A percentile compares a stretch with the other conserved stretches of the same genome.
phyloP scores from a whole-genome alignment of 2,329 filamentous ascomycete species.

The Leptographium procerum region DNA sequence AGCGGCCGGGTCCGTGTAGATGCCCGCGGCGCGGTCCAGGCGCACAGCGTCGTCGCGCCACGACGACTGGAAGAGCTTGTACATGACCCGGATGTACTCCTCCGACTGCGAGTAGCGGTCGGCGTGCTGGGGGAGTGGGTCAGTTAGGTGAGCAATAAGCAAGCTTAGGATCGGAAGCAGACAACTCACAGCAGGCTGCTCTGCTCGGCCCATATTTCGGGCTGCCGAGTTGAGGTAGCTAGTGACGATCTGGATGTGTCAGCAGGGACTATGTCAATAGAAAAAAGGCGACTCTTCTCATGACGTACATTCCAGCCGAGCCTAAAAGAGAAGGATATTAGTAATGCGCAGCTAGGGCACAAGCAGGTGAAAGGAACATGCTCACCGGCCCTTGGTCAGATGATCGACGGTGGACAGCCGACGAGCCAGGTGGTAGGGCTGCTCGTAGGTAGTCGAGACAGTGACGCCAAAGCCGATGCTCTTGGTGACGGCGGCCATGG shows the following conservation, averaged over 20 bases:
- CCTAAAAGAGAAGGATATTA: neutral
- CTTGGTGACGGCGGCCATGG: constrained; percentile 10
- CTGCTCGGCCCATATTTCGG: constrained; percentile 10
- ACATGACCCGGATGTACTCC: constrained; percentile 12
- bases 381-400: constrained; percentile 6
- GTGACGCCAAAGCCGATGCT: constrained; percentile 10
- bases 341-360: neutral
- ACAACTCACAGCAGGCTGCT: constrained; percentile 4
- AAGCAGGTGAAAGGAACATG: neutral
- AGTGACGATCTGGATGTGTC: constrained; percentile 10
- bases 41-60: constrained; percentile 7
- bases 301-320: constrained; percentile 35
- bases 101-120: constrained; percentile 13
- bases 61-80: constrained; percentile 8
- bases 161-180: neutral
- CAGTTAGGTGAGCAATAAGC: constrained; percentile 4
- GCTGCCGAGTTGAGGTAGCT: constrained; percentile 14
- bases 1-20: constrained; percentile 3
- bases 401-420: constrained; percentile 9
- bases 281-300: too few relatives aligned
- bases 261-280: too few relatives aligned
- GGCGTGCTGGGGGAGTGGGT: constrained; percentile 9
- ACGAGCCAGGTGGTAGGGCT: constrained; percentile 6
- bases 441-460: constrained; percentile 4
- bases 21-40: constrained; percentile 1